Base-by-base conservation (phyloP, 495 filamentous ascomycete genomes). In the Xylaria sp. region DNA sequence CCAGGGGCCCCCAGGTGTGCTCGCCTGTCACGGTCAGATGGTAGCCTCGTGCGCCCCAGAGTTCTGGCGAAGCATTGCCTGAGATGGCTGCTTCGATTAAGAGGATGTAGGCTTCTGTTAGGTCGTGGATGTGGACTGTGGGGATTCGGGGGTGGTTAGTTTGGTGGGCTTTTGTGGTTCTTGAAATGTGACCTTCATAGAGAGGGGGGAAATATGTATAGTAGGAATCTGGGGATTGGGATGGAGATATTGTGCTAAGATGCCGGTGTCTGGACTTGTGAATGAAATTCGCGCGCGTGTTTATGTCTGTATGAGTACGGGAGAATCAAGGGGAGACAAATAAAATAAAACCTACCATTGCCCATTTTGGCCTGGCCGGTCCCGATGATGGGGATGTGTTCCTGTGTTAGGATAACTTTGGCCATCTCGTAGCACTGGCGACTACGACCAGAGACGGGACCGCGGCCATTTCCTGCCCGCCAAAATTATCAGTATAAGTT, bases 1-100 rank as follows among this genome's bases (percentile, higher is more conserved):
- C 81, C 35, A 93, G 76, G 66, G 91, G 86, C 21, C 89, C 90
- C 91, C 91, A 94, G 12, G 72, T 72, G 73, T 90, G 89, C 58
- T 90, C 81, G 0, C 89, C 90, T 71, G 90, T 90, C 77, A 92
- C 90, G 8, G 86, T 84, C 50, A 93, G 83, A 72, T 92, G 93
- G 77, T 93, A 92, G 1, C 89, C 91, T 73, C 92, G 85, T 15
- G 84, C 78, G 26, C 88, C 88, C 90, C 91, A 94, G 7, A 89
- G 88, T 11, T 67, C 64, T 11, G 90, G 88, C 21, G 85, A 82
- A 8, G 85, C 85, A 12, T 87, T 89, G 19, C 86, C 86, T 8
- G 75, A 77, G 1, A 86, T 81, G 7, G 90, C 91, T 5, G 88
- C 88, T 69, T 92, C 90, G 7, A 87, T 86, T 24, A 93, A 79